These are phyloP conservation scores for Diatrype stigma DNA, from an alignment of 2,329 filamentous ascomycete species.

Conservation along the genomic window DNA sequence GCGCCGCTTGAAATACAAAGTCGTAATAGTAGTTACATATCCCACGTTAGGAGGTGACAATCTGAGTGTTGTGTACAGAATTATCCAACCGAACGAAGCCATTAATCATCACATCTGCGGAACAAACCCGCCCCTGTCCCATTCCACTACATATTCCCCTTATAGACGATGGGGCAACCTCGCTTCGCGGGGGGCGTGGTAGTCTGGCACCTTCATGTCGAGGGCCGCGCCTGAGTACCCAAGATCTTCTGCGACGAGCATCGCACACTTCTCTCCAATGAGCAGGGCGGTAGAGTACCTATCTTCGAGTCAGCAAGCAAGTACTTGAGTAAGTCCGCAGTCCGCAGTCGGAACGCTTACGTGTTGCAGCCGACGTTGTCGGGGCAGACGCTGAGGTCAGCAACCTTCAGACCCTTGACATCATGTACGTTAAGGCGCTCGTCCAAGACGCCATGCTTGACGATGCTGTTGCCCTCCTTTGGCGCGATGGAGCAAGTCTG, in stretches of 20 bases:
- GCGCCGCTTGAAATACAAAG: no score
- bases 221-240: conserved; percentile 69
- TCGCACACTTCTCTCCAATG: conserved; percentile 71
- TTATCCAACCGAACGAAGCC: no score
- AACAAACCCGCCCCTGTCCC: background rate
- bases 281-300: conserved; percentile 67
- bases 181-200: conserved; percentile 52
- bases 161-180: conserved; percentile 37
- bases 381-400: conserved; percentile 71
- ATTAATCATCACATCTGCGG: no score
- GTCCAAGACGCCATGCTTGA: conserved; percentile 75
- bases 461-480: conserved; percentile 70
- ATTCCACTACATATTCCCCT: conserved; percentile 1
- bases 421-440: conserved; percentile 75
- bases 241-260: conserved; percentile 68
- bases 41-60: no score
- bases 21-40: no score
- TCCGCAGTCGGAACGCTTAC: no score
- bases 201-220: conserved; percentile 70
- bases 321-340: background rate
- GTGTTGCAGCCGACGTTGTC: conserved; percentile 73
- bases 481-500: conserved; percentile 74
- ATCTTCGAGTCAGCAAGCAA: background rate
- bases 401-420: conserved; percentile 72
- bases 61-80: no score